Base-by-base conservation (phyloP, 164 flowering plant genomes). In the Protea cynaroides region DNA sequence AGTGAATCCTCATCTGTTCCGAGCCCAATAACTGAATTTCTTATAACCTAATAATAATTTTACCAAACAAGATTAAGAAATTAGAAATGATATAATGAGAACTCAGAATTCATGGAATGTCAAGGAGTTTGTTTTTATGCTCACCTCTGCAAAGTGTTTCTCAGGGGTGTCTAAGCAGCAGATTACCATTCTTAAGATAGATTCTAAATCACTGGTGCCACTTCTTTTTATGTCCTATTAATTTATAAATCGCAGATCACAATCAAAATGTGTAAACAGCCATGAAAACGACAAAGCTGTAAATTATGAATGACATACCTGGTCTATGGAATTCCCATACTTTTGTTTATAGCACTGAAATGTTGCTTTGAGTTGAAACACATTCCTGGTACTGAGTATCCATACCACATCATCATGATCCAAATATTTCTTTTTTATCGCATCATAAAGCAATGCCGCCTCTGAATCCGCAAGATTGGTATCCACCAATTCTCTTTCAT, bases 111-210 rank as follows among this genome's bases (percentile, higher is more conserved):
- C 34, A 29, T 4, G 34, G 34, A 29, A 29, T 29, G 4, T 18
- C 10, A 22, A 18, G 7, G 19, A n/a, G 15, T 1, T 29, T 29
- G 25, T 8, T 60, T 58, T 9, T 6, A 54, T 29, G 57, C 64
- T 54, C 50, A 86, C 97, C 94, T 88, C 74, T 8, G 92, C 94
- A 56, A 86, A 90, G 77, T 88, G 88, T 51, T 77, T 82, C 61
- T 84, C 89, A 1, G 97, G 95, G 67, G 76, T 44, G 13, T 83
- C 84, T 24, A 88, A 73, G 82, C 97, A 90, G 74, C 61, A 60
- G 56, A 85, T 63, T 8, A 72, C 83, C 56, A 76, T 55, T 67
- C 46, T 75, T 74, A 90, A 56, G 7, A 84, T 58, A 60, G 78
- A 63, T 61, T 68, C 80, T 63, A 86, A 61, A 52, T 85, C 78